Conservation (phyloP, 495 filamentous ascomycete genomes). For the Lophium mytilinum region DNA sequence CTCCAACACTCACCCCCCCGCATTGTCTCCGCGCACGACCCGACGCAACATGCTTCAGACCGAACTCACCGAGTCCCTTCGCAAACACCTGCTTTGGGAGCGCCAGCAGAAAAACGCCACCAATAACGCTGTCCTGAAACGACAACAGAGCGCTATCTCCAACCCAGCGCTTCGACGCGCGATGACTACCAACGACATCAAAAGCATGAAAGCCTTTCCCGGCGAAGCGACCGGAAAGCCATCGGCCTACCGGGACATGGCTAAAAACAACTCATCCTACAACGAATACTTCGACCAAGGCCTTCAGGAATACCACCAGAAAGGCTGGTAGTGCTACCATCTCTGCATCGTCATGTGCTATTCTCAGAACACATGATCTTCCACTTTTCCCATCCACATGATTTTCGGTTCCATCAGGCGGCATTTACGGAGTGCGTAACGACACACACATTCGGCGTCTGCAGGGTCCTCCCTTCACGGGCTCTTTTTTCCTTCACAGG, state of each 20-base stretch:
- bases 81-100: constrained; percentile 74
- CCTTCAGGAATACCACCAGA: constrained; percentile 60
- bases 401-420: constrained; percentile 16
- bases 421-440: constrained; percentile 17
- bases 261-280: constrained; percentile 50
- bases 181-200: constrained; percentile 72
- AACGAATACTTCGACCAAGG: constrained; percentile 60
- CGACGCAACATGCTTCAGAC: constrained; percentile 94
- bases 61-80: constrained; percentile 76
- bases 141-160: constrained; percentile 49
- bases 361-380: neutral
- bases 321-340: constrained; percentile 50
- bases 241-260: constrained; percentile 4
- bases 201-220: constrained; percentile 73
- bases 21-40: constrained; percentile 82
- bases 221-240: constrained; percentile 20
- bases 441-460: constrained; percentile 14
- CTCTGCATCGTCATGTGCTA: neutral
- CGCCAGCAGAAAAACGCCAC: constrained; percentile 86
- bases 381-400: neutral
- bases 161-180: constrained; percentile 21
- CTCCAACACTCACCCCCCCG: constrained; percentile 56
- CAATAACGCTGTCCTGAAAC: constrained; percentile 79
- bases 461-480: neutral
- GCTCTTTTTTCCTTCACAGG: constrained; percentile 4